Conservation (phyloP, 495 filamentous ascomycete species). For the Xylaria cubensis region DNA sequence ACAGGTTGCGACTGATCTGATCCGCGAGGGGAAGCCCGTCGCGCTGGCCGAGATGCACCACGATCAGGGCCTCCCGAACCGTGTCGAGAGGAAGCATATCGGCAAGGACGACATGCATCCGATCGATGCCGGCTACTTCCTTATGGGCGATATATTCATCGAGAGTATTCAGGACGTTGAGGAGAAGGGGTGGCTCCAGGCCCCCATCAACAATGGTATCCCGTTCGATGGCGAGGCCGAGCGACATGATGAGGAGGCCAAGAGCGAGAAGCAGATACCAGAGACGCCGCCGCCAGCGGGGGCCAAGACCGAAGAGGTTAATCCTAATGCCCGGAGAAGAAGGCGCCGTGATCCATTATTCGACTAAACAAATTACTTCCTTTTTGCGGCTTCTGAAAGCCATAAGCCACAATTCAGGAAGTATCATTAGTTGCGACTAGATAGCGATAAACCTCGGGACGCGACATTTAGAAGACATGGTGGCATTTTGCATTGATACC, state of each 20-base stretch:
- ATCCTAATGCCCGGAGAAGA: constrained; percentile 11
- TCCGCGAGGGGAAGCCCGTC: constrained; percentile 44
- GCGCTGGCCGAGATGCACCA: constrained; percentile 37
- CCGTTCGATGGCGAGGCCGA: constrained; percentile 41
- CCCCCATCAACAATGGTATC: constrained; percentile 43
- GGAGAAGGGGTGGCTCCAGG: constrained; percentile 44
- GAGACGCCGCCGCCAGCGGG: constrained; percentile 18
- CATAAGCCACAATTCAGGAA: neutral
- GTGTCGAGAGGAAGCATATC: constrained; percentile 38
- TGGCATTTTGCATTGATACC: neutral
- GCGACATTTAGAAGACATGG: neutral
- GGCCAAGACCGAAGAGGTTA: constrained; percentile 13
- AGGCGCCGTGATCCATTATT: neutral
- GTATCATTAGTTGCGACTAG: neutral
- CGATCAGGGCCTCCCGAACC: constrained; percentile 38
- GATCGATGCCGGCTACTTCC: constrained; percentile 52
- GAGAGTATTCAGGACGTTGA: constrained; percentile 46
- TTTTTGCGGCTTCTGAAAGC: neutral
- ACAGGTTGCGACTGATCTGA: constrained; percentile 45
- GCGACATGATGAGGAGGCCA: constrained; percentile 37
- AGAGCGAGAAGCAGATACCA: constrained; percentile 30
- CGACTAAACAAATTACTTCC: neutral
- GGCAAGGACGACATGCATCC: constrained; percentile 45
- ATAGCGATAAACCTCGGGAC: neutral
- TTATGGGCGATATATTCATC: constrained; percentile 56